Conservation (phyloP, 768 basidiomycete genomes). For the Pisolithus albus region DNA sequence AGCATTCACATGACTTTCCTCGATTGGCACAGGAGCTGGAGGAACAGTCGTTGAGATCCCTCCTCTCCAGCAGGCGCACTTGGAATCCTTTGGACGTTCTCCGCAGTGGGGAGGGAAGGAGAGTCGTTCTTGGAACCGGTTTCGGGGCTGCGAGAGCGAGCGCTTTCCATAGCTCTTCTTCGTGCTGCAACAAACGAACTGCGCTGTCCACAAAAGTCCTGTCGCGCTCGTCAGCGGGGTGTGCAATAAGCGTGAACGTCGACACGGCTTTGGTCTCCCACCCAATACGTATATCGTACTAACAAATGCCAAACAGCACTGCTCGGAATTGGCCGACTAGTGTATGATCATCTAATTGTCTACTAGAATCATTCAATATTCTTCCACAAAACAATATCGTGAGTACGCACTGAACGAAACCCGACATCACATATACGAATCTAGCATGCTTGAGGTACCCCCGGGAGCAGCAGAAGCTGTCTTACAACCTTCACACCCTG, state of each 20-base stretch:
- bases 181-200: background rate
- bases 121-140: conserved; percentile 2
- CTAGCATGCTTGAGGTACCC: conserved; percentile 34
- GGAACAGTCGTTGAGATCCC: background rate
- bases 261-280: too few relatives aligned
- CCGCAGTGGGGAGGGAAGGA: conserved; percentile 8
- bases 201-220: background rate
- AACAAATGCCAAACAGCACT: too few relatives aligned
- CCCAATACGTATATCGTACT: too few relatives aligned
- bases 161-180: conserved; percentile 12
- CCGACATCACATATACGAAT: background rate
- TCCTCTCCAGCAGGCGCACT: conserved; percentile 4
- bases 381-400: background rate
- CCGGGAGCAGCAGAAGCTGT: conserved; percentile 65
- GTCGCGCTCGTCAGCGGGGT: background rate
- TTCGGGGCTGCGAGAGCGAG: background rate
- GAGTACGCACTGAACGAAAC: background rate
- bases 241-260: too few relatives aligned
- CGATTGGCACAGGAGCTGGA: background rate
- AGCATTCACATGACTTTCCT: background rate
- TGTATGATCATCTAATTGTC: too few relatives aligned
- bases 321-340: too few relatives aligned
- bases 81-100: background rate
- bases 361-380: too few relatives aligned
- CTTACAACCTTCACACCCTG: conserved; percentile 65